Base-by-base conservation (phyloP, 345 rosid species). In the Pistacia integerrima region DNA sequence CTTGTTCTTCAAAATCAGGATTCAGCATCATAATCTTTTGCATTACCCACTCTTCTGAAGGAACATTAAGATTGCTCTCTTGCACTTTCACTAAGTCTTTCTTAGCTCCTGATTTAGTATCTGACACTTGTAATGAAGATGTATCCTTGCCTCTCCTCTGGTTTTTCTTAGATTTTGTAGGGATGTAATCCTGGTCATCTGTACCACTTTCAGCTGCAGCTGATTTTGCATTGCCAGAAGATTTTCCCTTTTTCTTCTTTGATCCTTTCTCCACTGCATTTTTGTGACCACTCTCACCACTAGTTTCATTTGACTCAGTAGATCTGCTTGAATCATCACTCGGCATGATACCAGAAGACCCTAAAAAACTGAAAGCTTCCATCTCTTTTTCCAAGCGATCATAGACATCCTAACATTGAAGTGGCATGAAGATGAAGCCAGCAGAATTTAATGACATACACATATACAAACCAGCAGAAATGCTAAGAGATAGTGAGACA, bases 1-100 rank as follows among this genome's bases (percentile, higher is more conserved):
- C 97, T 84, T 91, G 97, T 77, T 93, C 97, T 74, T 90, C 98
- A 79, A 92, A 92, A 75, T 93, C 96, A 75, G 97, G 96, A 76
- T 87, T 81, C 70, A 82, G 81, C 30, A 71, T 72, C 41, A 80
- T 75, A 66, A 93, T 86, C 87, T 87, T 90, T 80, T 90, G 87
- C 78, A 88, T 81, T 67, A 93, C 77, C 98, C 98, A 95, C 80
- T 78, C 92, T 73, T 87, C 93, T 75, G 98, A 84, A 69, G 96
- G 99, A 68, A 88, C 85, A 81, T 74, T 68, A 51, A 74, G 70
- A 84, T 69, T 88, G 69, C 85, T 88, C 76, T 92, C 96, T 78
- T 85, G 94, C 66, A 66, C 75, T 81, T 87, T 93, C 63, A 52
- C 78, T 2, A 74, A 74, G 74, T 90, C 94, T 82, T 88, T 92